Evolutionary conservation across 768 basidiomycete genomes (phyloP).

Genomic region (Suillus luteus): DNA sequence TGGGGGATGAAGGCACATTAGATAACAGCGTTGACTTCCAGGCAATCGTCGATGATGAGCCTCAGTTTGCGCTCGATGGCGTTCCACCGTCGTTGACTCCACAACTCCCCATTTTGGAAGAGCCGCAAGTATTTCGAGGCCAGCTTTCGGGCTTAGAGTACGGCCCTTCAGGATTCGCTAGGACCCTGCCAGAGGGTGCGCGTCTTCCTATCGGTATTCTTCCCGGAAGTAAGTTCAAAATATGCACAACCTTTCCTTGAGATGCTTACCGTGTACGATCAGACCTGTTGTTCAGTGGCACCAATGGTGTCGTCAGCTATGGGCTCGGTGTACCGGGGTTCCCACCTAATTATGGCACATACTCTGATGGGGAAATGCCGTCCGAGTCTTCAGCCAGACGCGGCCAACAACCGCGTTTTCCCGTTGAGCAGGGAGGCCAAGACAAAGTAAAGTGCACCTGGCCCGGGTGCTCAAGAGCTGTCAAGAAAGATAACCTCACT

Average conservation of each 20-base stretch:
- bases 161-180: not conserved
- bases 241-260: not conserved
- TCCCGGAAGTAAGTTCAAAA: not conserved
- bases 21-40: not conserved
- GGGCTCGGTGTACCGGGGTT: not conserved
- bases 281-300: not conserved
- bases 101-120: too few species aligned
- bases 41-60: not conserved
- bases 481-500: not conserved
- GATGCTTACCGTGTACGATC: not conserved
- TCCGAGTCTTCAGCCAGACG: not conserved
- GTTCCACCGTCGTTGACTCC: not conserved
- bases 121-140: not conserved
- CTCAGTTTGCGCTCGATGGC: not conserved
- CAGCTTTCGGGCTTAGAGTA: not conserved
- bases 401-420: not conserved
- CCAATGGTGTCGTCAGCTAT: not conserved
- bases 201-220: not conserved
- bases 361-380: not conserved
- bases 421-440: not conserved
- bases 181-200: not conserved
- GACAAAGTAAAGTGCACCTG: not conserved
- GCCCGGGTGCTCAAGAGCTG: not conserved
- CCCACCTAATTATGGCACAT: not conserved
- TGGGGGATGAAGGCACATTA: not conserved